Evolutionary conservation across 345 rosid species (phyloP).

Genomic region (Pelargonium nanum): DNA sequence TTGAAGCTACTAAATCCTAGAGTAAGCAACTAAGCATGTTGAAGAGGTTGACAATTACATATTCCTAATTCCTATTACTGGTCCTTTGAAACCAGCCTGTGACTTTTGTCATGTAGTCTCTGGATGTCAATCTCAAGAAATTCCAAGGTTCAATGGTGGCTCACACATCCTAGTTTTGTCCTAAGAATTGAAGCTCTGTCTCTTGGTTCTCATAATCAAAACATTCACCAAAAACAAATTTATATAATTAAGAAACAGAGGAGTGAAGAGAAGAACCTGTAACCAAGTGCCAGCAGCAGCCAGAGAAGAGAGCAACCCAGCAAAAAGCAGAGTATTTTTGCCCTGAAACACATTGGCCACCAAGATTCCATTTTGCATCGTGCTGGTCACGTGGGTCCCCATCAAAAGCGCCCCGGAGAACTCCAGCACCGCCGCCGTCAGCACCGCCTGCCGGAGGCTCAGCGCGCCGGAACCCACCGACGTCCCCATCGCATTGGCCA

Average conservation of each 20-base stretch:
- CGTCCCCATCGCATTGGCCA: conserved; percentile 97
- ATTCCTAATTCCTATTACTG: too few species aligned
- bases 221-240: background rate
- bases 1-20: background rate
- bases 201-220: too few species aligned
- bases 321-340: conserved; percentile 57
- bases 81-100: too few species aligned
- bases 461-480: conserved; percentile 87
- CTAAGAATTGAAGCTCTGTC: too few species aligned
- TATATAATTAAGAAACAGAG: background rate
- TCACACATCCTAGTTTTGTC: background rate
- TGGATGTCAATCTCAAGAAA: too few species aligned
- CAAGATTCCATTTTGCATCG: conserved; percentile 93
- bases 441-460: conserved; percentile 60
- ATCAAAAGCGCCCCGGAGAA: conserved; percentile 87
- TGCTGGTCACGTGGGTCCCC: conserved; percentile 83
- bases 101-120: too few species aligned
- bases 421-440: conserved; percentile 76
- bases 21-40: background rate
- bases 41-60: background rate
- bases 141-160: too few species aligned
- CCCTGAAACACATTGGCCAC: conserved; percentile 79
- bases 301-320: conserved; percentile 73
- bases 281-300: conserved; percentile 95
- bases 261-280: conserved; percentile 40